Conservation (phyloP, 352 stramenopile species). For the Phytophthora cactorum region DNA sequence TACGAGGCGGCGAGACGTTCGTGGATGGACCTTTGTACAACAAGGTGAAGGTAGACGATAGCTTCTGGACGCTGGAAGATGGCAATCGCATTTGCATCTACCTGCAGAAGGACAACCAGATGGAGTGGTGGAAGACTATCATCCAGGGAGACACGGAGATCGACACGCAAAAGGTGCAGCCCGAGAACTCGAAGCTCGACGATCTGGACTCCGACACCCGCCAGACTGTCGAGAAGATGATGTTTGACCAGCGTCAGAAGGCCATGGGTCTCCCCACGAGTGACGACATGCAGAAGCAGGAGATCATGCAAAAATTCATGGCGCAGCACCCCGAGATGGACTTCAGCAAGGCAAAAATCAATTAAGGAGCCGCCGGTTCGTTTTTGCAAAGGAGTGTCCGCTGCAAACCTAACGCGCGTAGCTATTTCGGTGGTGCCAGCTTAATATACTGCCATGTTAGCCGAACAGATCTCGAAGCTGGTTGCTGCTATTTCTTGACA, state of each 20-base stretch:
- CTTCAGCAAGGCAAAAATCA: conserved; percentile 99
- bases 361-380: conserved; percentile 47
- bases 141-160: conserved; percentile 96
- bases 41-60: conserved; percentile 97
- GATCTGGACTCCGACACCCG: conserved; percentile 98
- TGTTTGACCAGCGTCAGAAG: conserved; percentile 98
- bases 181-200: conserved; percentile 98
- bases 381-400: not conserved
- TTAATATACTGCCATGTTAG: conserved; percentile 33
- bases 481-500: conserved; percentile 26
- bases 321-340: conserved; percentile 99
- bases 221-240: conserved; percentile 99
- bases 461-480: conserved; percentile 25
- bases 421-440: conserved; percentile 11
- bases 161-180: conserved; percentile 98
- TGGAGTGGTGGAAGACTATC: conserved; percentile 99
- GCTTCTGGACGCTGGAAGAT: conserved; percentile 98
- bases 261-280: conserved; percentile 96
- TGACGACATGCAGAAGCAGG: conserved; percentile 98
- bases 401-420: not conserved
- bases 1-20: conserved; percentile 79
- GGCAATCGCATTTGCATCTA: conserved; percentile 92
- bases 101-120: conserved; percentile 98
- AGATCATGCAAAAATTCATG: conserved; percentile 99
- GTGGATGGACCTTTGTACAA: conserved; percentile 95